Conservation (phyloP, 2,329 filamentous ascomycete genomes). For the Curvularia sp. region DNA sequence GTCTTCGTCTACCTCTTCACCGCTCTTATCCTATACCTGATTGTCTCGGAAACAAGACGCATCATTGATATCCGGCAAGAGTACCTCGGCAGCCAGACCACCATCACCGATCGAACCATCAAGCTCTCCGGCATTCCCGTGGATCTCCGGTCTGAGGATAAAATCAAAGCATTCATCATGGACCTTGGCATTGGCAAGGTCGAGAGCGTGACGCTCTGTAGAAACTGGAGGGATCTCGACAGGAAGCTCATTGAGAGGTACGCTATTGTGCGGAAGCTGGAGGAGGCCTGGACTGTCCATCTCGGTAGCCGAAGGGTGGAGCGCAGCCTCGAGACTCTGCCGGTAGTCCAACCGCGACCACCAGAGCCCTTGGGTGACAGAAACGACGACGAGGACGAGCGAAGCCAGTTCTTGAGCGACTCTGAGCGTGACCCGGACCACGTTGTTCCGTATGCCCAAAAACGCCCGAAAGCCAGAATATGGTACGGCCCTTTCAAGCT, state of each 20-base stretch:
- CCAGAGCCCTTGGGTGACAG: conserved; percentile 40
- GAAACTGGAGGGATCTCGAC: conserved; percentile 85
- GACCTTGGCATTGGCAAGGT: conserved; percentile 88
- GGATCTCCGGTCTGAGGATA: conserved; percentile 78
- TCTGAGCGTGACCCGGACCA: conserved; percentile 49
- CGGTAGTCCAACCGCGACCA: conserved; percentile 57
- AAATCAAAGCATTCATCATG: conserved; percentile 86
- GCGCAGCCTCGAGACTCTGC: conserved; percentile 57
- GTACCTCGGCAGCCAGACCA: conserved; percentile 91
- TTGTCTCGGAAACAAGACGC: conserved; percentile 81
- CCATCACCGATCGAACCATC: conserved; percentile 94
- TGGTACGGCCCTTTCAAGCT: conserved; percentile 80
- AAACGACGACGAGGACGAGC: conserved; percentile 59
- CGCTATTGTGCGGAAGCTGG: conserved; percentile 72
- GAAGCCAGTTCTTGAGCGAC: conserved; percentile 65
- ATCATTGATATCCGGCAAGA: conserved; percentile 87
- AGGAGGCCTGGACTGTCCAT: conserved; percentile 82
- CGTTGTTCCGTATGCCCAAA: conserved; percentile 54
- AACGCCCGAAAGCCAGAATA: conserved; percentile 72
- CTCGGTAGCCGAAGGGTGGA: conserved; percentile 64
- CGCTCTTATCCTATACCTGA: conserved; percentile 78
- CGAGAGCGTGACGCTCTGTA: conserved; percentile 83
- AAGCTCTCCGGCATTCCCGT: conserved; percentile 85
- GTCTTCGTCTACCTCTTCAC: conserved; percentile 96
- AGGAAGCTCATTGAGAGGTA: conserved; percentile 72